Conservation (phyloP, 2,329 filamentous ascomycete genomes). For the Diplodia intermedia region DNA sequence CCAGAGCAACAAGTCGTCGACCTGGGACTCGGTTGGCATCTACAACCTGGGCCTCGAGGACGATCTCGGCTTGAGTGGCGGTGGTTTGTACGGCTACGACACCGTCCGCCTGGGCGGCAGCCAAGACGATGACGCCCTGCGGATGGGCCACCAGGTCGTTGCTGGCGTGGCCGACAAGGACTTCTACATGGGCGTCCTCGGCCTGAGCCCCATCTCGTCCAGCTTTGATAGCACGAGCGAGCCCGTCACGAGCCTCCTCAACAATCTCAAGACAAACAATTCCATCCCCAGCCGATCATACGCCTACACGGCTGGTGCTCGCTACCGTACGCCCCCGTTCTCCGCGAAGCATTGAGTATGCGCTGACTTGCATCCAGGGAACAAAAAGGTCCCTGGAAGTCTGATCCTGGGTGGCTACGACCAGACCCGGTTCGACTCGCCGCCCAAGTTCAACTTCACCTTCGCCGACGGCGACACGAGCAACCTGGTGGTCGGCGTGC, state of each 20-base stretch:
- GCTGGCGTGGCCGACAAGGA: slow-evolving; percentile 41
- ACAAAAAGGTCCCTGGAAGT: slow-evolving; percentile 45
- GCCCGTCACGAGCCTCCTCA: slow-evolving; percentile 41
- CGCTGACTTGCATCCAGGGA: background rate
- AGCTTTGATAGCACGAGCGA: slow-evolving; percentile 43
- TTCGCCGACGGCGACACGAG: slow-evolving; percentile 37
- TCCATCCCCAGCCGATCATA: slow-evolving; percentile 48
- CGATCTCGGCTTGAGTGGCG: slow-evolving; percentile 40
- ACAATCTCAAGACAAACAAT: slow-evolving; percentile 42
- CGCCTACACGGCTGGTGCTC: slow-evolving; percentile 47
- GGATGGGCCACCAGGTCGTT: slow-evolving; percentile 43
- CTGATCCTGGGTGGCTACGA: slow-evolving; percentile 54
- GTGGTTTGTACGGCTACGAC: slow-evolving; percentile 46
- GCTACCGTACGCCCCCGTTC: slow-evolving; percentile 39
- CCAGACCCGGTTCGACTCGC: slow-evolving; percentile 45
- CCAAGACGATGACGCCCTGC: slow-evolving; percentile 37
- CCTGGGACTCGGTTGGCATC: slow-evolving; percentile 46
- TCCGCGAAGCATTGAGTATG: too few species aligned
- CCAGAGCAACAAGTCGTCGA: slow-evolving; percentile 41
- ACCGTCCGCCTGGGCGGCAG: slow-evolving; percentile 42
- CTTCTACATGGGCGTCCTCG: slow-evolving; percentile 40
- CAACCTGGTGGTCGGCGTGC: slow-evolving; percentile 41
- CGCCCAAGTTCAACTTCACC: slow-evolving; percentile 39
- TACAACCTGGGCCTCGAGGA: slow-evolving; percentile 45
- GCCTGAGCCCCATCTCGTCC: slow-evolving; percentile 35